These are phyloP conservation scores for Backusella mclennaniae DNA, from an alignment of 192 early-diverging fungal genomes.

Conservation along the genomic window DNA sequence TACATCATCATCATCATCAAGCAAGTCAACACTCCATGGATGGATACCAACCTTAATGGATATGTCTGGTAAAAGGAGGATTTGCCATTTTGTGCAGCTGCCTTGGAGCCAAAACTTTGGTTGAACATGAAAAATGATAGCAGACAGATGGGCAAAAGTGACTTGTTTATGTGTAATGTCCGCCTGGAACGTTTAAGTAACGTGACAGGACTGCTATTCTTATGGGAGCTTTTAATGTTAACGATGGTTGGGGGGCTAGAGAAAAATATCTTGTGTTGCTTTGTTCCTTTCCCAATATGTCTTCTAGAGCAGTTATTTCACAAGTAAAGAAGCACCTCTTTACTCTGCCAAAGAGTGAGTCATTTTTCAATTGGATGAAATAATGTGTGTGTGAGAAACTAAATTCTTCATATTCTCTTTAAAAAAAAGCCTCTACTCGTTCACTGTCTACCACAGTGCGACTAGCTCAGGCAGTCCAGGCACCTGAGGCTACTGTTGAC, in stretches of 20 bases:
- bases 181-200: too few species aligned
- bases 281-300: background rate
- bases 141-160: background rate
- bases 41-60: conserved; percentile 9
- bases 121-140: background rate
- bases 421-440: conserved; percentile 2
- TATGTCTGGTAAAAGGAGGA: conserved; percentile 18
- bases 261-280: background rate
- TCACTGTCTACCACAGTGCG: background rate
- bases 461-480: background rate
- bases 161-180: background rate
- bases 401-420: background rate
- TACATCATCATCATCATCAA: background rate
- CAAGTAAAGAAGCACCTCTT: background rate
- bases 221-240: too few species aligned
- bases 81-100: background rate
- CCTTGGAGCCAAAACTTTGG: too few species aligned
- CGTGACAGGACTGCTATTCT: too few species aligned
- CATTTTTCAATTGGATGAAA: background rate
- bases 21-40: background rate
- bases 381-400: background rate
- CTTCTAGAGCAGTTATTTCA: background rate
- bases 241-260: background rate
- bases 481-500: background rate
- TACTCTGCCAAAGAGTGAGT: conserved; percentile 2